Evolutionary conservation across 2,329 filamentous ascomycete species (phyloP), one percentile per base, ranked within the genome.

Genomic region (Nemania serpens): DNA sequence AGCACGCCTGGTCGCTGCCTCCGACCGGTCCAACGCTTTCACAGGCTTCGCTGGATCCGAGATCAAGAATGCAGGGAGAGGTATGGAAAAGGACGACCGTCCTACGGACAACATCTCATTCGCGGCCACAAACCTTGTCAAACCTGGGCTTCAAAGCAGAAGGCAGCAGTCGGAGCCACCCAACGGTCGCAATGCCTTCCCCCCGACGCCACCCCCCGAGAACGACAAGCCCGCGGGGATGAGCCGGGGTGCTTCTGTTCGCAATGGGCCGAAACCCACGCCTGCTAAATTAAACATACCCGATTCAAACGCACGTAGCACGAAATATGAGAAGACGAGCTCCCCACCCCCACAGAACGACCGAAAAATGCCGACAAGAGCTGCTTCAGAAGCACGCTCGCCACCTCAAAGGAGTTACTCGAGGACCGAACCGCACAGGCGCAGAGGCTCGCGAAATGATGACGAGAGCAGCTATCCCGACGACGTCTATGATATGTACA

Each of bases 131-230:
- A 97, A 98, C 70, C 86, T 98, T 9, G 94, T 98, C 63, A 95
- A 95, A 74, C 89, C 91, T 34, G 91, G 90, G 51, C 81, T 98
- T 36, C 84, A 85, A 68, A 94, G 90, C 71, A 87, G 91, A 66
- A 85, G 90, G 71, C 91, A 96, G 70, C 91, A 95, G 72, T 95
- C 91, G 17, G 93, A 95, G 72, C 91, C 92, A 9, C 91, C 91
- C 0, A 80, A 87, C 66, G 86, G 85, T 73, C 88, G 92, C 69
- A 91, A 91, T 70, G 85, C 94, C 64, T 97, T 98, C 79, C 95
- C 95, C 17, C 95, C 95, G n/a, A 98, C 95, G n/a, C 95, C 95
- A 42, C 95, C 95, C 6, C 95, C 95, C 5, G 95, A 99, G 80
- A 85, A 86, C 64, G 93, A 97, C 68, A 89, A 88, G 70, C 76